Evolutionary conservation across 257 asterid species (phyloP), one percentile per base, ranked within the genome.

Genomic region (Linaria vulgaris): DNA sequence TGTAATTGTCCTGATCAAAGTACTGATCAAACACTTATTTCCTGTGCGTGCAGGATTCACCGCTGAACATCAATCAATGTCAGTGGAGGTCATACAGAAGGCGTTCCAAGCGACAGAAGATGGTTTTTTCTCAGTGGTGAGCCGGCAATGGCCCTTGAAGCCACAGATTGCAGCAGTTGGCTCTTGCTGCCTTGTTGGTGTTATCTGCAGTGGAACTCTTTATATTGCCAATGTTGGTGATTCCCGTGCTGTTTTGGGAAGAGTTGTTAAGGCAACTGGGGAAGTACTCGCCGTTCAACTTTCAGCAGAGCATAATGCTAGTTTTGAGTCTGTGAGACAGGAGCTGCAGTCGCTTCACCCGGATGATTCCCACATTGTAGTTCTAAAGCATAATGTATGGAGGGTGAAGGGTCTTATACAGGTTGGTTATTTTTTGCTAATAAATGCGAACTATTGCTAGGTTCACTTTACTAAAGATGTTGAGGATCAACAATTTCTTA

Each of bases 321-420:
- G 83, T 72, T 50, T 75, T 10, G 87, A 85, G 50, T 80, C 95
- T 34, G 94, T 89, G 70, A 74, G 96, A 49, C 90, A 86, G 51
- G 96, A 89, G 70, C 69, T 89, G 72, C 85, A 67, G 25, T 76
- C 88, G 4, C 52, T 79, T 51, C 96, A 89, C 77, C 96, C 95
- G 2, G 88, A 89, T 71, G 95, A 89, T 80, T 66, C 96, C 3
- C 85, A 89, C 4, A 83, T 89, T 49, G 96, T 89, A 16, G 94
- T 86, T 70, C 72, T 82, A 38, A 88, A 79, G 83, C 96, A 88
- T 73, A 88, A 83, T 22, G 92, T 86, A 37, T 85, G 96, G 95
- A 91, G 96, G 17, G 96, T 89, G 58, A 89, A 89, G 75, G 96
- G 96, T 57, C 80, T 89, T 56, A 86, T 89, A 70, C 96, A 89